These are phyloP conservation scores for Lichtheimia ornata DNA, from an alignment of 371 early-diverging fungal genomes.

Conservation along the genomic window DNA sequence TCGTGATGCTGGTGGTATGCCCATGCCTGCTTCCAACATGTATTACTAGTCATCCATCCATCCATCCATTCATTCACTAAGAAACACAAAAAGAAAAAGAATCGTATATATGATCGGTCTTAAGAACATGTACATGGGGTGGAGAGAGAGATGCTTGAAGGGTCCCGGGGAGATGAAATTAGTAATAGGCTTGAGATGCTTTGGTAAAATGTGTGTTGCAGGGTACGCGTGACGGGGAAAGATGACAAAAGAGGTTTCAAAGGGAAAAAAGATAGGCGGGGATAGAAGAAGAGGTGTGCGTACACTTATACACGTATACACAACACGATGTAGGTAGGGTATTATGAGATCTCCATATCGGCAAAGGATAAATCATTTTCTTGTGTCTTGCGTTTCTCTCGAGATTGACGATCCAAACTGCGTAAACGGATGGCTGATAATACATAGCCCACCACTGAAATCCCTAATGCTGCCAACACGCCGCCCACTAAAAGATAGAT, in stretches of 20 bases:
- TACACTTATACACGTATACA: neutral
- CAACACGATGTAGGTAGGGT: slow-evolving; percentile 2
- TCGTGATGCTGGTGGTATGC: neutral
- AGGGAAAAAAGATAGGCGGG: neutral
- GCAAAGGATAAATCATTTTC: slow-evolving; percentile 13
- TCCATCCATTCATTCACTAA: too few relatives aligned
- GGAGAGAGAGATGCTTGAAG: too few relatives aligned
- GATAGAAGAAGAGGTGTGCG: neutral
- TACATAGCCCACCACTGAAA: slow-evolving; percentile 17
- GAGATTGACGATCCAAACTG: neutral
- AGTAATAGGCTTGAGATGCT: too few relatives aligned
- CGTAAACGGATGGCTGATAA: slow-evolving; percentile 12
- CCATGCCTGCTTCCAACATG: slow-evolving; percentile 4
- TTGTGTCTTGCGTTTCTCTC: neutral
- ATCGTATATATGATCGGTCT: too few relatives aligned
- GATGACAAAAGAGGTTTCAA: neutral
- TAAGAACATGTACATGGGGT: too few relatives aligned
- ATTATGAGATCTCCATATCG: slow-evolving; percentile 18
- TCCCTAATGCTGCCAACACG: slow-evolving; percentile 15
- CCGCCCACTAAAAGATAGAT: slow-evolving; percentile 14
- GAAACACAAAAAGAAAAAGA: too few relatives aligned
- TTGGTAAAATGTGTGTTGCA: too few relatives aligned
- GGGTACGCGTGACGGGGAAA: neutral
- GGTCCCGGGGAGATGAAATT: too few relatives aligned
- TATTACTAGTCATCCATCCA: neutral